Evolutionary conservation across 352 stramenopile species (phyloP), one percentile per base, ranked within the genome.

Genomic region (Pythium brassicae): DNA sequence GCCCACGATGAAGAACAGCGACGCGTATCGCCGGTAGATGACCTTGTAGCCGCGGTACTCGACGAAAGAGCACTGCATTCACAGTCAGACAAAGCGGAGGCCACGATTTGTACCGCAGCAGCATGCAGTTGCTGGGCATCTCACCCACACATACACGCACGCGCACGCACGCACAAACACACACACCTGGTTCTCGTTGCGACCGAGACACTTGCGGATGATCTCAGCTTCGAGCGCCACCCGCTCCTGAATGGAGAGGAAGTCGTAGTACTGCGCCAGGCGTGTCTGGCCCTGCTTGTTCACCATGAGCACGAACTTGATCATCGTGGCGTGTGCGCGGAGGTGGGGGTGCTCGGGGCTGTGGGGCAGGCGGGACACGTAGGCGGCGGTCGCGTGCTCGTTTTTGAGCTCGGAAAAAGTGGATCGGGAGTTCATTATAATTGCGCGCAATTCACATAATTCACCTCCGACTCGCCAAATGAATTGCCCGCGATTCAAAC

Each of bases 251-350:
- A 99, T 99, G 32, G 92, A 91, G 53, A 99, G 86, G 83, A 98
- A 99, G 83, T 99, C 95, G 69, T 99, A 99, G 78, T 99, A 99
- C 55, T 97, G 97, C 8, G 97, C 97, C 51, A 99, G 84, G n/a
- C 98, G 90, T 50, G 97, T 99, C 81, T 99, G 98, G 43, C 98
- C 98, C 72, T 99, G 97, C 80, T 99, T 99, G 78, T 99, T 98
- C 56, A 98, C 94, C 90, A 98, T 97, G 45, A 97, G 65, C 53
- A 97, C 84, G 67, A 98, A 98, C 77, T 97, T 96, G 66, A 98
- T 97, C 90, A 97, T 97, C 52, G 25, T 60, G 17, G 29, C 48
- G 47, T 11, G 22, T 53, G 10, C 9, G 20, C 10, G 22, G 23
- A 19, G 17, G 22, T 50, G 44, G n/a, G 10, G 6, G 44, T 37